Evolutionary conservation across 805 yeast genomes (phyloP).

Genomic region (Saccharomycopsis sp.): DNA sequence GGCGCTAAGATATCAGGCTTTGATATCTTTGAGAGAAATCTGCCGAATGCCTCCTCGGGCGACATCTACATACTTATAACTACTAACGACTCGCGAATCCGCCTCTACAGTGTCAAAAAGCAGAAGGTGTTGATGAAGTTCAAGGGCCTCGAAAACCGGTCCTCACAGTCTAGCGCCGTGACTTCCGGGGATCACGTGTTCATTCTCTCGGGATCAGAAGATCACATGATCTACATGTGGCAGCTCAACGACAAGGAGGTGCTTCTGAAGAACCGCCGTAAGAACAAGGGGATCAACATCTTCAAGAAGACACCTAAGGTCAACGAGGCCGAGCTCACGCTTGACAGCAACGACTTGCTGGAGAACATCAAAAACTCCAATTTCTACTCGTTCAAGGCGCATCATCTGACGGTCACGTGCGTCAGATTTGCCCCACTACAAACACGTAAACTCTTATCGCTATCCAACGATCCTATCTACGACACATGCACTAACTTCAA

Average conservation of each 20-base stretch:
- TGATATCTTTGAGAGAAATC: conserved; percentile 25
- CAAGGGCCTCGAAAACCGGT: conserved; percentile 66
- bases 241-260: conserved; percentile 32
- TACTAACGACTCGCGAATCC: conserved; percentile 73
- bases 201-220: conserved; percentile 78
- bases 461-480: conserved; percentile 74
- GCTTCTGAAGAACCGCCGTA: conserved; percentile 22
- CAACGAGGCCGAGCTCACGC: conserved; percentile 9
- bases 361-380: conserved; percentile 43
- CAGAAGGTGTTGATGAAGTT: conserved; percentile 56
- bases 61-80: conserved; percentile 51
- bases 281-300: conserved; percentile 16
- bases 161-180: conserved; percentile 64
- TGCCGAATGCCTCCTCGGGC: neutral
- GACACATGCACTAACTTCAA: conserved; percentile 38
- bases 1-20: conserved; percentile 75
- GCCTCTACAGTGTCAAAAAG: conserved; percentile 54
- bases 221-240: conserved; percentile 86
- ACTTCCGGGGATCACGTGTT: conserved; percentile 49
- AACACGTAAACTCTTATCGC: conserved; percentile 56
- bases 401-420: conserved; percentile 63
- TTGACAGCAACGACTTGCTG: conserved; percentile 29
- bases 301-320: conserved; percentile 16
- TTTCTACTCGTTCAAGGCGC: conserved; percentile 71
- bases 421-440: conserved; percentile 72